Evolutionary conservation across 2,329 filamentous ascomycete species (phyloP).

Genomic region (Colletotrichum nymphaeae): DNA sequence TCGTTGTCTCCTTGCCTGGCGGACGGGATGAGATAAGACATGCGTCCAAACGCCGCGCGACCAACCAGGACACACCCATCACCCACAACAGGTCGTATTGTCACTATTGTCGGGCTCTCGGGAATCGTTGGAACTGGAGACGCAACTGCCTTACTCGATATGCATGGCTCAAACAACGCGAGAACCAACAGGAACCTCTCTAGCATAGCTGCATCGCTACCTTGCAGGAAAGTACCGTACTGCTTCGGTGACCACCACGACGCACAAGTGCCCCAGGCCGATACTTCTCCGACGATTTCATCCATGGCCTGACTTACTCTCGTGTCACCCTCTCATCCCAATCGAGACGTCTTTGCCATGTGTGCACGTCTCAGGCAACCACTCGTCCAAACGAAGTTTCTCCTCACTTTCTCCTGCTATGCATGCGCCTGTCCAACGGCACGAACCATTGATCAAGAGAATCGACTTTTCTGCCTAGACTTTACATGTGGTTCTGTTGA

Average conservation of each 20-base stretch:
- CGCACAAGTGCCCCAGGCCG: conserved; percentile 24
- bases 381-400: not conserved
- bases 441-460: conserved; percentile 14
- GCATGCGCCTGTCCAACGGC: not conserved
- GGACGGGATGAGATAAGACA: conserved; percentile 10
- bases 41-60: not conserved
- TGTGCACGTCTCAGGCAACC: conserved; percentile 6
- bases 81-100: not conserved
- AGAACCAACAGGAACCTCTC: conserved; percentile 24
- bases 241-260: conserved; percentile 16
- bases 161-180: conserved; percentile 27
- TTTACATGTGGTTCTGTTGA: not conserved
- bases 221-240: conserved; percentile 23
- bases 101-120: conserved; percentile 22
- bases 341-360: conserved; percentile 2
- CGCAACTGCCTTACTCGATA: conserved; percentile 25
- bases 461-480: not conserved
- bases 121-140: conserved; percentile 15
- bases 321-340: conserved; percentile 7
- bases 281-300: not conserved
- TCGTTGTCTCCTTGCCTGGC: conserved; percentile 1
- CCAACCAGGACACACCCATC: not conserved
- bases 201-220: conserved; percentile 1
- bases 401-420: not conserved
- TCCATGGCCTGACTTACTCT: not conserved